phyloP scores from a whole-genome alignment of 2,329 filamentous ascomycete genomes.

The Lasiodiplodia theobromae region DNA sequence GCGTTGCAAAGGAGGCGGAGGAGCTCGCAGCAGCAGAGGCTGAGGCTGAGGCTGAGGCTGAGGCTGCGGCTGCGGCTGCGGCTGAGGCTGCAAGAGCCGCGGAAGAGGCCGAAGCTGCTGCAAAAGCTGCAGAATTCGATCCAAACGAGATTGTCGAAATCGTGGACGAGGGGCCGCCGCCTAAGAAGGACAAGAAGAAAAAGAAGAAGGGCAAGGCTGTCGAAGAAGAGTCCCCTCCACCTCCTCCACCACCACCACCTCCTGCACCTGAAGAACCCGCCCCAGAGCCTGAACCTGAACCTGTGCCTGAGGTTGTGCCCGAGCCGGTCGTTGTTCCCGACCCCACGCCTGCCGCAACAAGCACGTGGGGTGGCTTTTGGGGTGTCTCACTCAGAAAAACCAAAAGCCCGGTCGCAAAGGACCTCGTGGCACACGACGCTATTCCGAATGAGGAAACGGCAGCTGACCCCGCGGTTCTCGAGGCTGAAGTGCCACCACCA shows the following conservation, averaged over 20 bases:
- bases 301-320: conserved; percentile 36
- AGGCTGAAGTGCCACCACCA: conserved; percentile 33
- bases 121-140: conserved; percentile 31
- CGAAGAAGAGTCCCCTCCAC: conserved; percentile 37
- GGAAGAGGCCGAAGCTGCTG: conserved; percentile 33
- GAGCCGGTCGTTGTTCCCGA: conserved; percentile 36
- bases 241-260: conserved; percentile 23
- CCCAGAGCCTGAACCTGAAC: conserved; percentile 38
- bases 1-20: conserved; percentile 14
- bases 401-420: conserved; percentile 44
- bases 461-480: conserved; percentile 31
- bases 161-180: conserved; percentile 26
- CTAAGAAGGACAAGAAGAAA: conserved; percentile 51
- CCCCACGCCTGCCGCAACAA: conserved; percentile 35
- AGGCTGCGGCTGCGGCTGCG: neutral
- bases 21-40: conserved; percentile 18
- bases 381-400: conserved; percentile 54
- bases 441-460: conserved; percentile 21
- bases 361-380: conserved; percentile 50
- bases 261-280: conserved; percentile 33
- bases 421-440: conserved; percentile 29
- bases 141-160: conserved; percentile 28
- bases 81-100: conserved; percentile 30
- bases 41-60: neutral
- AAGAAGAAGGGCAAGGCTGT: conserved; percentile 58